phyloP scores from a whole-genome alignment of 495 filamentous ascomycete species.

The Trypethelium eluteriae region DNA sequence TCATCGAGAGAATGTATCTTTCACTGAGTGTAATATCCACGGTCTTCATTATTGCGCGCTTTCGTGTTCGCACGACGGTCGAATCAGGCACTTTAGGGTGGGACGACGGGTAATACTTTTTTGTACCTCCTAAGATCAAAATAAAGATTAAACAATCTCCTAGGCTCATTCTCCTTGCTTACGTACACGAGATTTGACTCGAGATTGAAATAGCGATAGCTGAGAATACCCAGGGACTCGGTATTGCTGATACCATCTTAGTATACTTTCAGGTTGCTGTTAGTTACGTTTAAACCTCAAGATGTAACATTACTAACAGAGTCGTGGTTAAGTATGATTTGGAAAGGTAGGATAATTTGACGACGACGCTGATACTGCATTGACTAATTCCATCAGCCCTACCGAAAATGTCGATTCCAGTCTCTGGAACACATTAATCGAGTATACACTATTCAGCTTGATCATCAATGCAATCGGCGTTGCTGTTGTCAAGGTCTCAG shows the following conservation, averaged over 20 bases:
- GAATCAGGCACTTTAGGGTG: slow-evolving; percentile 2
- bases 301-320: background rate
- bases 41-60: background rate
- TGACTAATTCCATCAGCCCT: background rate
- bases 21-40: background rate
- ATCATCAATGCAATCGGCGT: slow-evolving; percentile 1
- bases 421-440: background rate
- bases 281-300: slow-evolving; percentile 3
- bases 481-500: background rate
- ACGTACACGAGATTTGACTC: background rate
- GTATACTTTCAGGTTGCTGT: background rate
- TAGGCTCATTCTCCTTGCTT: background rate
- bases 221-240: background rate
- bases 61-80: slow-evolving; percentile 2
- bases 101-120: slow-evolving; percentile 6
- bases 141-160: background rate
- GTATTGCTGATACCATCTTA: background rate
- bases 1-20: background rate
- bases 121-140: background rate
- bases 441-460: background rate
- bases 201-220: too few relatives aligned
- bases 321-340: background rate
- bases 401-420: background rate
- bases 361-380: background rate
- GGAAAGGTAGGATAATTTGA: background rate